Conservation (phyloP, 179 eudicot genomes). For the Drosera spatulata region DNA sequence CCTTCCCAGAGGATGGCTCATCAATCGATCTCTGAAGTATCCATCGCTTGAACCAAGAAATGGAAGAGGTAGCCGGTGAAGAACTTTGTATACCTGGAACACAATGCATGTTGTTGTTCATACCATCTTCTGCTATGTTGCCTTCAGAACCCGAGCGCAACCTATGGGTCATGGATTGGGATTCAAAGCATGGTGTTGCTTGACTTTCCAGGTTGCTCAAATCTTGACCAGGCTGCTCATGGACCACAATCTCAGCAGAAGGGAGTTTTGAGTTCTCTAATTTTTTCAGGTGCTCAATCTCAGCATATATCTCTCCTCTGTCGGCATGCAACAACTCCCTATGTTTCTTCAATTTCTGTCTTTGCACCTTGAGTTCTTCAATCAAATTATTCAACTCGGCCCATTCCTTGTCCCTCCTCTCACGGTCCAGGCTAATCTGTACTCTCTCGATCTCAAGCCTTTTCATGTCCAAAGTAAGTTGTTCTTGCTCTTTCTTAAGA, state of each 20-base stretch:
- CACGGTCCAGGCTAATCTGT: slow-evolving; percentile 67
- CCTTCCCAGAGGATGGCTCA: slow-evolving; percentile 8
- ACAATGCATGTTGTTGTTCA: slow-evolving; percentile 7
- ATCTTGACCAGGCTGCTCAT: slow-evolving; percentile 19
- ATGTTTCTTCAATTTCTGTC: slow-evolving; percentile 78
- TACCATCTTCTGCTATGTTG: slow-evolving; percentile 12
- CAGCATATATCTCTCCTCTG: slow-evolving; percentile 51
- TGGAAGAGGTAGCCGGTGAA: slow-evolving; percentile 32
- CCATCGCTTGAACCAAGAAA: slow-evolving; percentile 70
- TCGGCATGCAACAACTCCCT: slow-evolving; percentile 82
- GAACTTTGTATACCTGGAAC: slow-evolving; percentile 19
- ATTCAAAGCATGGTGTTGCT: slow-evolving; percentile 17
- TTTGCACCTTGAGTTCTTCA: slow-evolving; percentile 73
- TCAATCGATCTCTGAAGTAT: slow-evolving; percentile 20
- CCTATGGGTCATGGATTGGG: slow-evolving; percentile 20
- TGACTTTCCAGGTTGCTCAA: slow-evolving; percentile 16
- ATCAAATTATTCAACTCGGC: slow-evolving; percentile 64
- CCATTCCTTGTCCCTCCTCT: slow-evolving; percentile 82
- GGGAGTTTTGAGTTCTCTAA: slow-evolving; percentile 54
- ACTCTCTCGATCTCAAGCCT: slow-evolving; percentile 65
- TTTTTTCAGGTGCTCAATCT: slow-evolving; percentile 59
- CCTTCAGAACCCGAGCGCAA: slow-evolving; percentile 14
- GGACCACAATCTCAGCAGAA: slow-evolving; percentile 28
- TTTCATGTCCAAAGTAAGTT: slow-evolving; percentile 45
- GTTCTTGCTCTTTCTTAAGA: slow-evolving; percentile 52